Percentiles rank a stretch among this genome's conserved stretches.
Evolutionary conservation across 768 basidiomycete species (phyloP).

Genomic region (Clavulina sp.): DNA sequence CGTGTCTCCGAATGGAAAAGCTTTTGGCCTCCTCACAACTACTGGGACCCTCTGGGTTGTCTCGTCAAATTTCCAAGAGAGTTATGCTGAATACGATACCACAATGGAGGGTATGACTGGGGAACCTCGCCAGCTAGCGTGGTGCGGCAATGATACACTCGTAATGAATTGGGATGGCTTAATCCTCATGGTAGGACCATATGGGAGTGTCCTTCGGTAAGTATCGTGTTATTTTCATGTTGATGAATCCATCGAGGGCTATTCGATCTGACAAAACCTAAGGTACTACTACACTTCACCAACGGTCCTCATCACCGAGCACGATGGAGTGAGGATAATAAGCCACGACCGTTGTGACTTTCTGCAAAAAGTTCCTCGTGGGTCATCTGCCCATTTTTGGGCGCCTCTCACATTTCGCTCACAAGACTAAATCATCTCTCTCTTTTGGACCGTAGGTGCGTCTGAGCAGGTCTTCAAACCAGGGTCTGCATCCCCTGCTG

Average conservation of each 20-base stretch:
- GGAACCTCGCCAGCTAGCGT: conserved; percentile 49
- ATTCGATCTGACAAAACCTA: no score
- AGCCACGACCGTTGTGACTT: conserved; percentile 69
- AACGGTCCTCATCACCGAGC: conserved; percentile 65
- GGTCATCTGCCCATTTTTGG: conserved; percentile 12
- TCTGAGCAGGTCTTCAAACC: conserved; percentile 75
- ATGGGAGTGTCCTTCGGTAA: conserved; percentile 70
- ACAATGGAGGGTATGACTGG: conserved; percentile 20
- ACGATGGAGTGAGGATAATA: conserved; percentile 77
- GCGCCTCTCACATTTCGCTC: neutral
- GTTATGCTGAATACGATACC: conserved; percentile 75
- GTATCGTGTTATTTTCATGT: conserved; percentile 16
- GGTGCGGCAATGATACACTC: conserved; percentile 95
- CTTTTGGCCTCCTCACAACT: conserved; percentile 66
- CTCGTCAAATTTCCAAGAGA: conserved; percentile 83
- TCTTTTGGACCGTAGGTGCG: conserved; percentile 53
- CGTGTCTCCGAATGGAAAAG: conserved; percentile 87
- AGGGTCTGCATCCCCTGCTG: conserved; percentile 79
- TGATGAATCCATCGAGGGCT: conserved; percentile 2
- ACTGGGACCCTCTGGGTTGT: conserved; percentile 74
- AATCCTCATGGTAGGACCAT: conserved; percentile 80
- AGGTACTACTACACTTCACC: conserved; percentile 71
- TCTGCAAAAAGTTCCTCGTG: conserved; percentile 86
- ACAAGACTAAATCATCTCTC: no score
- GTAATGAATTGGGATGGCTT: conserved; percentile 65